A percentile compares a stretch with the other conserved stretches of the same genome.
phyloP scores from a whole-genome alignment of 176 grass and related monocot species.

The Tuctoria greenei region DNA sequence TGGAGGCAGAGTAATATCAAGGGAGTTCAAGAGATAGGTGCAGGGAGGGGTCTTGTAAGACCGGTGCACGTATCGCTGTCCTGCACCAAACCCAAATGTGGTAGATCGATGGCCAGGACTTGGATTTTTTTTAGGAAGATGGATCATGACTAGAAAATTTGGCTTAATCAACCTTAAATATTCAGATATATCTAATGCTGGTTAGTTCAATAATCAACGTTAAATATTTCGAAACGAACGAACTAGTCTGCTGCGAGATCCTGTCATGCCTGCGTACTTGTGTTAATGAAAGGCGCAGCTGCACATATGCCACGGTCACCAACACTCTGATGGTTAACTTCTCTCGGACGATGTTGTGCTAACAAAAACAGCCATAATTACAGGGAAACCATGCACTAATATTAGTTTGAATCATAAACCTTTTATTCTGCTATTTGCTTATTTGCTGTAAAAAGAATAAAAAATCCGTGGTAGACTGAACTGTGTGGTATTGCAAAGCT shows the following conservation, averaged over 20 bases:
- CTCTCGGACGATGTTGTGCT: background rate
- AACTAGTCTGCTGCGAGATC: no score
- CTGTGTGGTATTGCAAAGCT: background rate
- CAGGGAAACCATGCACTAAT: no score
- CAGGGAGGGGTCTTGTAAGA: background rate
- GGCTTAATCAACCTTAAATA: no score
- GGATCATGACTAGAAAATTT: no score
- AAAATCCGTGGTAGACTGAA: background rate
- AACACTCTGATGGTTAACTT: no score
- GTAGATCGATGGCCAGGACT: slow-evolving; percentile 11
- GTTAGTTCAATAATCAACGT: no score
- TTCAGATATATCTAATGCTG: no score
- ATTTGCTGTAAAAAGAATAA: background rate
- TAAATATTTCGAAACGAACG: no score
- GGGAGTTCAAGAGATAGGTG: background rate
- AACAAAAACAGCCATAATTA: no score
- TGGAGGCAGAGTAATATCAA: fast-evolving
- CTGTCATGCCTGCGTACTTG: background rate
- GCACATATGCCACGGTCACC: no score
- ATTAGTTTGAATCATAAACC: no score
- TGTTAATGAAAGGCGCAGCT: no score
- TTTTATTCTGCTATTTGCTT: background rate
- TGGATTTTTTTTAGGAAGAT: background rate
- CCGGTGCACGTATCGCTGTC: slow-evolving; percentile 36
- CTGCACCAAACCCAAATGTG: slow-evolving; percentile 39